These are phyloP conservation scores for Pythium brassicae DNA, from an alignment of 352 stramenopile species.

Conservation along the genomic window DNA sequence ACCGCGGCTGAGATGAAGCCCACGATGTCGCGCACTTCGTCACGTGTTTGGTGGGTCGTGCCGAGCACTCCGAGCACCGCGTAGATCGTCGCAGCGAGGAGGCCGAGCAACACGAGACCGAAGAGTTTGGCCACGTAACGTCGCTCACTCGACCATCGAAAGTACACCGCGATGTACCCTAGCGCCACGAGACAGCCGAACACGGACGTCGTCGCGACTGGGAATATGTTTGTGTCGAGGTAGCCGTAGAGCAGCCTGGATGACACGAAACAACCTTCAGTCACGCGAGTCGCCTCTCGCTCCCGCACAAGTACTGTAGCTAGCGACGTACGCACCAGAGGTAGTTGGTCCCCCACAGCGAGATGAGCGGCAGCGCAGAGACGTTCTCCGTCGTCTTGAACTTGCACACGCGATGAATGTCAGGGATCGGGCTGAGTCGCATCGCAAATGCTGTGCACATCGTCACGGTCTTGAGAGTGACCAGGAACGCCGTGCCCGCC, in stretches of 20 bases:
- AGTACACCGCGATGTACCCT: constrained; percentile 7
- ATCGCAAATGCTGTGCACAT: constrained; percentile 17
- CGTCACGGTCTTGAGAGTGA: constrained; percentile 14
- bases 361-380: constrained; percentile 3
- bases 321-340: not conserved
- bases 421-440: constrained; percentile 11
- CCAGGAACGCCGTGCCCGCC: constrained; percentile 6
- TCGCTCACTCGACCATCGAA: constrained; percentile 1
- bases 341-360: constrained; percentile 4
- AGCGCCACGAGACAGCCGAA: constrained; percentile 1
- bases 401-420: constrained; percentile 17
- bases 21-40: constrained; percentile 9
- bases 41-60: constrained; percentile 21
- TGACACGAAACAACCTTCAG: too few relatives aligned
- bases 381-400: constrained; percentile 7
- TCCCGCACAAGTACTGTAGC: too few relatives aligned
- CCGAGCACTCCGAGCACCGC: constrained; percentile 19
- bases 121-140: constrained; percentile 12
- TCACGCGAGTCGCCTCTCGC: too few relatives aligned
- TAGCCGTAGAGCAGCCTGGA: constrained; percentile 10
- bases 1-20: constrained; percentile 15
- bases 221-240: constrained; percentile 2
- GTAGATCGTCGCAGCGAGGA: constrained; percentile 19
- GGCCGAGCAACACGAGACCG: not conserved
- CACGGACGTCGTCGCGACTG: constrained; percentile 1